Percentiles rank a stretch among this genome's conserved stretches.
Evolutionary conservation across 257 asterid genomes (phyloP).

Genomic region (Marsdenia floribunda): DNA sequence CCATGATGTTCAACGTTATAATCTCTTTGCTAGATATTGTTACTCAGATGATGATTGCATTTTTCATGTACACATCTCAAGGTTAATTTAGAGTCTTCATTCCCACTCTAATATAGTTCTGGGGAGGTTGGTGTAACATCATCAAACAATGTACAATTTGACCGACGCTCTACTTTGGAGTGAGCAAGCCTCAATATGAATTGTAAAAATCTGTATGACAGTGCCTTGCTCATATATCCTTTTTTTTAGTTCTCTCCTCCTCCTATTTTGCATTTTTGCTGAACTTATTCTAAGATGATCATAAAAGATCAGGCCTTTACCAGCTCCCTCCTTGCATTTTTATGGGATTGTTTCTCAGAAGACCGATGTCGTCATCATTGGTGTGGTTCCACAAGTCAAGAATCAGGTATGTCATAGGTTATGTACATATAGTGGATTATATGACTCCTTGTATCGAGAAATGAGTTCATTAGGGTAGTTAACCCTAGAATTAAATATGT

Average conservation of each 20-base stretch:
- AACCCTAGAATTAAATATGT: not conserved
- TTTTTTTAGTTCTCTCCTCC: not conserved
- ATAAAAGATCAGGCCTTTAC: not conserved
- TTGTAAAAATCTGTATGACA: not conserved
- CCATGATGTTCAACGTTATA: not conserved
- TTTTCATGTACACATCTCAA: not conserved
- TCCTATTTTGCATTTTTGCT: not conserved
- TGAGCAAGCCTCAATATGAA: not conserved
- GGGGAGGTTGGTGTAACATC: not conserved
- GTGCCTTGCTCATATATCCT: not conserved
- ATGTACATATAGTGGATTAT: not conserved
- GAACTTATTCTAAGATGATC: not conserved
- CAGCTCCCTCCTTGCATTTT: not conserved
- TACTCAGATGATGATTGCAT: not conserved
- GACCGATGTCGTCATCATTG: not conserved
- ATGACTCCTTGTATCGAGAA: not conserved
- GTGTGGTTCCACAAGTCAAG: constrained; percentile 1
- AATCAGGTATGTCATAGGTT: not conserved
- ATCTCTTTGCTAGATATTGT: not conserved
- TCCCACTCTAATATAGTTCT: not conserved
- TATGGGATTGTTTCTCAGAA: constrained; percentile 5
- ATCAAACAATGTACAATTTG: not conserved
- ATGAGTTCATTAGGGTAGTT: not conserved
- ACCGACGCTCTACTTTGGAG: not conserved
- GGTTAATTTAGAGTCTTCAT: not conserved